These are phyloP conservation scores for Stachybotrys elegans DNA, from an alignment of 2,329 filamentous ascomycete species.

Conservation along the genomic window DNA sequence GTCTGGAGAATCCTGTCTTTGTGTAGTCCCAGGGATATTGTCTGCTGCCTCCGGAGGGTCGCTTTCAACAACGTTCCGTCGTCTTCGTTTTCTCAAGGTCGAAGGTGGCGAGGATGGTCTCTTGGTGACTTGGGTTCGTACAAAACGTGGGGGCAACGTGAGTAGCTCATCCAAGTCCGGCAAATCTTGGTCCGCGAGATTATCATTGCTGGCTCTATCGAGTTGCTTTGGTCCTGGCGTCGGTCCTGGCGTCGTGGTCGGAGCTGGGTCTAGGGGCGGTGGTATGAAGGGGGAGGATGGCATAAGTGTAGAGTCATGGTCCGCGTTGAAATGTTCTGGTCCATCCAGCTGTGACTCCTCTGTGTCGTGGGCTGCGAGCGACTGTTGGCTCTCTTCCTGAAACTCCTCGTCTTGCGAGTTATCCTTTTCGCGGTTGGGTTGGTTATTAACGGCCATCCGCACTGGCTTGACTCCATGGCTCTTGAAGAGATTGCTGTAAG, in stretches of 20 bases:
- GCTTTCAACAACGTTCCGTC: constrained; percentile 24
- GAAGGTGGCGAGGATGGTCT: constrained; percentile 17
- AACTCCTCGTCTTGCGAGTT: constrained; percentile 48
- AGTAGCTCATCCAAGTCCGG: constrained; percentile 31
- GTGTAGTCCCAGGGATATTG: not conserved
- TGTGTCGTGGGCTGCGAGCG: constrained; percentile 19
- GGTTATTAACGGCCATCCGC: constrained; percentile 29
- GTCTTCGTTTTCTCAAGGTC: constrained; percentile 22
- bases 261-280: no score
- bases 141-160: constrained; percentile 11
- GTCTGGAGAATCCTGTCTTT: constrained; percentile 13
- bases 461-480: constrained; percentile 51
- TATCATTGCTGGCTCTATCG: no score
- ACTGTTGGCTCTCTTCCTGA: constrained; percentile 45
- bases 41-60: constrained; percentile 21
- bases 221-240: no score
- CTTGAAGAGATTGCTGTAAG: constrained; percentile 48
- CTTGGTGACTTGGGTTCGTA: constrained; percentile 13
- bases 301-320: constrained; percentile 14
- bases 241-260: no score
- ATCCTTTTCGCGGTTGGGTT: constrained; percentile 29
- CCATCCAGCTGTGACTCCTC: constrained; percentile 29
- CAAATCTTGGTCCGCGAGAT: constrained; percentile 33
- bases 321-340: constrained; percentile 12
- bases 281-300: no score